Evolutionary conservation across 495 filamentous ascomycete genomes (phyloP).

Genomic region (Schizothecium vesticola): DNA sequence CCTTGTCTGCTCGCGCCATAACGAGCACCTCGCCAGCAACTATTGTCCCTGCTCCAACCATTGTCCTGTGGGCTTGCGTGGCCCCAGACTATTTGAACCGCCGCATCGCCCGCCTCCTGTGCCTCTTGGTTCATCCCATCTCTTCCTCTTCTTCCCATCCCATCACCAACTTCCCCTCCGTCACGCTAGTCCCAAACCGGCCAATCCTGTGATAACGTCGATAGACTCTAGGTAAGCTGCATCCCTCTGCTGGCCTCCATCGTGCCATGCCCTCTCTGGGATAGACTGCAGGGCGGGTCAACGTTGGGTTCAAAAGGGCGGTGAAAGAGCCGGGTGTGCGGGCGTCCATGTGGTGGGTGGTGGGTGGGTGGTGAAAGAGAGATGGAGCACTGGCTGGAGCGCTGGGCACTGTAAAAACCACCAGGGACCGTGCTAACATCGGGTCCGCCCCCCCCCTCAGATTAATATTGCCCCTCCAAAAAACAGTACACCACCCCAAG

Average conservation of each 20-base stretch:
- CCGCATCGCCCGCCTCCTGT: constrained; percentile 5
- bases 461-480: constrained; percentile 20
- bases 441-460: constrained; percentile 2
- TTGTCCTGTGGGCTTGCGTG: constrained; percentile 4
- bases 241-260: not conserved
- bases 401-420: constrained; percentile 13
- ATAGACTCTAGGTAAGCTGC: not conserved
- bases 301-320: not conserved
- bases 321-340: not conserved
- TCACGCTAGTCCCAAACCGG: not conserved
- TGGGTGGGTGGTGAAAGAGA: constrained; percentile 21
- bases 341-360: not conserved
- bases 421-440: constrained; percentile 22
- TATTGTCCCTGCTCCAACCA: constrained; percentile 5
- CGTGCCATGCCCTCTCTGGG: not conserved
- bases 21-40: not conserved
- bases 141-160: not conserved
- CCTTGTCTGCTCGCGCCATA: constrained; percentile 3
- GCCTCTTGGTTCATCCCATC: not conserved
- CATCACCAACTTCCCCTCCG: not conserved
- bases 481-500: constrained; percentile 11
- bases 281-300: too few relatives aligned
- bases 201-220: not conserved
- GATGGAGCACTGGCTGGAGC: not conserved
- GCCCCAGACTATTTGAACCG: constrained; percentile 13